Base-by-base conservation (phyloP, 371 early-diverging fungal genomes). In the Paraphysoderma sedebokerense region DNA sequence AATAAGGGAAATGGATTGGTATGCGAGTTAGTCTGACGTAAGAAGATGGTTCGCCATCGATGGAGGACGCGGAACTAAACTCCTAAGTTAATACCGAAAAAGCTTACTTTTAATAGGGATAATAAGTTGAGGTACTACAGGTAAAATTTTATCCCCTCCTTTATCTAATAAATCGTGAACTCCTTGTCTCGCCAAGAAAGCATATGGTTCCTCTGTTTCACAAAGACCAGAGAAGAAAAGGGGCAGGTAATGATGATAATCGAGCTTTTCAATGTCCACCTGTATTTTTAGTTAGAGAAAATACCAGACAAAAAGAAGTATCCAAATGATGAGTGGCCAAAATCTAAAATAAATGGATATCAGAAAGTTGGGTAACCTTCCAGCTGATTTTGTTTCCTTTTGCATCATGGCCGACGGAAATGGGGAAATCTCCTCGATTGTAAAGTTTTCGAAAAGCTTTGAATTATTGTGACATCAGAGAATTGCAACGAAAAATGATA, bases 221-320 rank as follows among this genome's bases (percentile, higher is more conserved):
- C 71, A 72, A 30, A 72, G 53, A 19, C 73, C 73, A 13, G 67
- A 67, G 48, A 72, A 72, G 50, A 72, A 72, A 24, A 72, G 62
- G 7, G 73, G 73, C 11, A 72, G 63, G 56, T 72, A 72, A 53
- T 72, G 73, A 49, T 72, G 73, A 54, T 69, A 72, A 51, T 72
- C 73, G 35, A 72, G 65, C 49, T 72, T 72, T 45, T 70, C 73
- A 47, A 72, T 70, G 49, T 72, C 73, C 32, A 72, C 73, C 65
- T 68, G 44, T 7, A 11, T 20, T 32, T 11, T n/a, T 26, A 37
- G 20, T 35, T 11, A 26, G 24, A 32, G 47, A 27, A 12, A 44
- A 24, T 48, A 28, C 44, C 22, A 38, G 27, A 15, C 22, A 38
- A 38, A 34, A 40, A 20, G 12, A n/a, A 8, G 40, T 7, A 8